Base-by-base conservation (phyloP, 495 filamentous ascomycete species). In the Endocarpon pusillum region DNA sequence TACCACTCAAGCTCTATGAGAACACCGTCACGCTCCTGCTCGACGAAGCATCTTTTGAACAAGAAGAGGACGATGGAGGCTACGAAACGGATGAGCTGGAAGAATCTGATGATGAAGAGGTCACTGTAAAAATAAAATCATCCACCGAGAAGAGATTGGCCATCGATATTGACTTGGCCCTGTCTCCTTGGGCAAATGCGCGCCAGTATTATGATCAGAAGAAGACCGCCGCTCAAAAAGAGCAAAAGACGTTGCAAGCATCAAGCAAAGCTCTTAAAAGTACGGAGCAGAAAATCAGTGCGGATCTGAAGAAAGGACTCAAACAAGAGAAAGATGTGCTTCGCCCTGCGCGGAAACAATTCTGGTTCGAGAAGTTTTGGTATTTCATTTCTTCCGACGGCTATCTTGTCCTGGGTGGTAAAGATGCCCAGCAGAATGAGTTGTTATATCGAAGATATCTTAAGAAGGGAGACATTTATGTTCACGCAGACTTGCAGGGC, bases 341-440 rank as follows among this genome's bases (percentile, higher is more conserved):
- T 2, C 78, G 83, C 33, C 84, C 78, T 10, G 73, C 92, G 9
- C 63, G 89, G 24, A 77, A 73, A 41, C 74, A 71, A 32, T 66
- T 83, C 43, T 97, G 89, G 86, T 94, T 96, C 45, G 89, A 97
- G 45, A 97, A 96, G 48, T 97, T 92, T 43, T 52, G 70, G 11
- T 94, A 79, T 60, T 97, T 97, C 59, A 72, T 96, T 40, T 93
- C 84, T 1, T 93, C 87, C 0, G 89, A 97, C 43, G 87, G 89
- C 5, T 94, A 96, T 47, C 68, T 97, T 3, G 80, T 94, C 8
- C 64, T 97, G 10, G 73, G 64, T 32, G 87, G 83, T 3, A 75
- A 76, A 19, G 89, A 97, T 58, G 67, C 74, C 3, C 80, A 87
- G 57, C 89, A 97, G 49, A 84, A 79, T 48, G 89, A 97, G 47